These are phyloP conservation scores for Kondoa subrosea DNA, from an alignment of 768 basidiomycete species.

Conservation along the genomic window DNA sequence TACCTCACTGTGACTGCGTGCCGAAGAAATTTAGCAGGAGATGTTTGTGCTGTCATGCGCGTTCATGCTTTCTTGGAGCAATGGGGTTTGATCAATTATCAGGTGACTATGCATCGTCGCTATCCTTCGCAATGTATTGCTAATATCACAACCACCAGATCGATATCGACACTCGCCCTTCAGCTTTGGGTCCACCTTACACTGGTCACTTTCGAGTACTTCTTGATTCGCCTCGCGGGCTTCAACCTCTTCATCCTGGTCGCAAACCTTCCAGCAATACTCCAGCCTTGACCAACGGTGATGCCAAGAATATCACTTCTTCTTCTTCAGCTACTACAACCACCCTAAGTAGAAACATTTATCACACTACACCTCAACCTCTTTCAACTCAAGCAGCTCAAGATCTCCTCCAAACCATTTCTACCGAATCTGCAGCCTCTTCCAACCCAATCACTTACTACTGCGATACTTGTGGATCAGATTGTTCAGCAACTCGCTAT, in stretches of 20 bases:
- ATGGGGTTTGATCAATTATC: slow-evolving; percentile 98
- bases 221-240: slow-evolving; percentile 85
- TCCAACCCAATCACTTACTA: slow-evolving; percentile 57
- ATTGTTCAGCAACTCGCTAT: slow-evolving; percentile 63
- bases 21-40: slow-evolving; percentile 83
- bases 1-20: slow-evolving; percentile 97
- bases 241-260: slow-evolving; percentile 66
- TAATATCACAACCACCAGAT: slow-evolving; percentile 43
- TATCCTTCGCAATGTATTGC: background rate
- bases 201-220: slow-evolving; percentile 98
- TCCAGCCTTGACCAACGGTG: slow-evolving; percentile 32
- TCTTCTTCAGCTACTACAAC: background rate
- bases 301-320: background rate
- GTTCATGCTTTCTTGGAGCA: slow-evolving; percentile 98
- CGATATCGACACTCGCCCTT: slow-evolving; percentile 88
- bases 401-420: slow-evolving; percentile 3
- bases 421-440: slow-evolving; percentile 24
- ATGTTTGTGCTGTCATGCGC: slow-evolving; percentile 96
- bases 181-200: slow-evolving; percentile 86
- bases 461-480: slow-evolving; percentile 88
- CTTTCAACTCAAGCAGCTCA: slow-evolving; percentile 10
- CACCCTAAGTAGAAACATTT: slow-evolving; percentile 11
- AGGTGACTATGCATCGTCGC: slow-evolving; percentile 45
- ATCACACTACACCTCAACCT: slow-evolving; percentile 2
- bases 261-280: slow-evolving; percentile 50